Conservation (phyloP, 805 yeast species). For the Saturnispora besseyi region DNA sequence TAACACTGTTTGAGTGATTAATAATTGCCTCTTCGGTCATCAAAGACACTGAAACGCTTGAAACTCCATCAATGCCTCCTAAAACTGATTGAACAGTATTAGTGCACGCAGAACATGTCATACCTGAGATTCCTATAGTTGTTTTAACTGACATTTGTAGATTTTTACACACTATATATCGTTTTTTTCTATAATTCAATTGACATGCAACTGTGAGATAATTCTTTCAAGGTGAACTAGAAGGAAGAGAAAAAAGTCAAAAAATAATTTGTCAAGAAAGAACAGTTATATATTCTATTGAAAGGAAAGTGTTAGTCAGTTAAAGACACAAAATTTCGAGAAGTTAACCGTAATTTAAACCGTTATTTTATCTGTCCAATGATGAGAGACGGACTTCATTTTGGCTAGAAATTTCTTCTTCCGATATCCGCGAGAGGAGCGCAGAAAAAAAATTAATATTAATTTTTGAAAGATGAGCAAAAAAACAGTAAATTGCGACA, state of each 20-base stretch:
- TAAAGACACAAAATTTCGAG: not conserved
- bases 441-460: not conserved
- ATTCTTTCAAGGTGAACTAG: too few relatives aligned
- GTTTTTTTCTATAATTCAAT: not conserved
- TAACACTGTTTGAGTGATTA: slow-evolving; percentile 31
- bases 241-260: too few relatives aligned
- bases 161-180: not conserved
- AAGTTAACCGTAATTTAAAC: not conserved
- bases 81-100: slow-evolving; percentile 43
- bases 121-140: slow-evolving; percentile 48
- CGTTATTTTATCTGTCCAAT: not conserved
- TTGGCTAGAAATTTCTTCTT: not conserved
- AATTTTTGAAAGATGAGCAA: not conserved
- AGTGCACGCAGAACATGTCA: slow-evolving; percentile 65
- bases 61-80: slow-evolving; percentile 26
- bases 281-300: too few relatives aligned
- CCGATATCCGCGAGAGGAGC: slow-evolving; percentile 3
- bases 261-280: too few relatives aligned
- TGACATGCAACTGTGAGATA: too few relatives aligned
- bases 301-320: too few relatives aligned
- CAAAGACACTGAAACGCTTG: slow-evolving; percentile 49
- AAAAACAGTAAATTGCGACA: not conserved
- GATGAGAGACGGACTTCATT: not conserved
- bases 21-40: slow-evolving; percentile 63
- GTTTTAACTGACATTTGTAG: slow-evolving; percentile 1